Evolutionary conservation across 768 basidiomycete genomes (phyloP), one percentile per base, ranked within the genome.

Genomic region (Fistulinella prunicolor): DNA sequence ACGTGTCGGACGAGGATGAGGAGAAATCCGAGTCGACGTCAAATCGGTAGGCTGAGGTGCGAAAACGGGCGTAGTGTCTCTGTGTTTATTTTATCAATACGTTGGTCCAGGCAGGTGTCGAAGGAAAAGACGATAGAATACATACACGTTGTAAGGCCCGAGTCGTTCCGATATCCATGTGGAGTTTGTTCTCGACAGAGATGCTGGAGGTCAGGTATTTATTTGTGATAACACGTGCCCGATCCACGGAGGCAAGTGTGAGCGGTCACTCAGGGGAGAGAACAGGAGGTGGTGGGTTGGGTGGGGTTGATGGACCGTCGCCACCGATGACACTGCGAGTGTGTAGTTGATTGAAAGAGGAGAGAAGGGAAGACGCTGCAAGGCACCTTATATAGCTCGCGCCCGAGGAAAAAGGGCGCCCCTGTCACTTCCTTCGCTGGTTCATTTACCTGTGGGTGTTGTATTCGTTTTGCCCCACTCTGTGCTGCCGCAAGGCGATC

Each of bases 1-100:
- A 59, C 24, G 56, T 56, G 24, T 61, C 58, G 13, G 59, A 56
- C 21, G 61, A 66, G 17, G 26, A 28, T 10, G 63, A 65, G 2
- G 59, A 66, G 3, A 46, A n/a, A 17, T 57, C 55, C 26, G 63
- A 61, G 42, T 63, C 62, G 29, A 53, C 17, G 35, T 61, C 53
- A 29, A 66, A 56, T 26, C 24, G 12, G n/a, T 66, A 51, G 17
- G 60, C 47, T 9, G 53, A 46, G 2, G 45, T 9, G 40, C 50
- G 43, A 14, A 50, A 35, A 44, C 46, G 49, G 9, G 32, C 28
- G 21, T 32, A 32, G 13, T 32, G 30, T 12, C 42, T 42, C 20
- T 49, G 30, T 37, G 44, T 39, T 7, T 20, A 13, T 2, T 2
- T 41, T 29, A 12, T 29, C 3, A 37, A 21, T 20, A 8, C 3